Base-by-base conservation (phyloP, 1,284 basidiomycete genomes). In the Testicularia cyperi region DNA sequence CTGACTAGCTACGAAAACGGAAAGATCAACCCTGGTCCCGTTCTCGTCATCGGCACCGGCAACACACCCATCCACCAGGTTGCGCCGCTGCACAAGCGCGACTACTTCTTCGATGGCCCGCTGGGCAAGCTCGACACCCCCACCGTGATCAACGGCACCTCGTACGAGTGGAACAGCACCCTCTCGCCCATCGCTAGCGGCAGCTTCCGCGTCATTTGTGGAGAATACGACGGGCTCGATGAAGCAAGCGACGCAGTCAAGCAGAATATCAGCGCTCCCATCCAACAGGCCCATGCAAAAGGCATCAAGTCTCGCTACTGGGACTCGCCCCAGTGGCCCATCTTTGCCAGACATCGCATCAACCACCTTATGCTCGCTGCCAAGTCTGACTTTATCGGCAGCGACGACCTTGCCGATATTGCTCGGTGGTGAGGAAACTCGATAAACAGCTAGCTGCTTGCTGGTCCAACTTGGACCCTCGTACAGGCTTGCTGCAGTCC, bases 41-140 rank as follows among this genome's bases (percentile, higher is more conserved):
- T 69, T 5, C 28, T 35, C 10, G 49, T 68, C 8, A 45, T 72
- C 9, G 44, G 68, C 21, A 72, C 70, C n/a, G 70, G 70, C 14
- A 67, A 67, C 41, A 71, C 64, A 21, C 55, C 57, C 14, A 54
- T 53, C 5, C 18, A 61, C 2, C 37, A 58, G 12, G 38, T 68
- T 2, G 55, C 63, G 2, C 21, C 65, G 3, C 28, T 35, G 10
- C 19, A 5, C 1, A 16, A 27, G 6, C 55, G 63, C 2, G 52
- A 63, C 45, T 34, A 62, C 18, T 72, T 69, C 38, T 43, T 69
- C 12, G 69, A 70, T 38, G 48, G 55, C 53, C 66, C 64, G 2
- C 44, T 69, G 1, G 53, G 65, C 25, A 42, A 49, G 7, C 40
- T 63, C 19, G 44, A 65, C 15, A 45, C 31, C 3, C 53, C 46